These are phyloP conservation scores for Ophiosphaerella korrae DNA, from an alignment of 2,329 filamentous ascomycete genomes.

Conservation along the genomic window DNA sequence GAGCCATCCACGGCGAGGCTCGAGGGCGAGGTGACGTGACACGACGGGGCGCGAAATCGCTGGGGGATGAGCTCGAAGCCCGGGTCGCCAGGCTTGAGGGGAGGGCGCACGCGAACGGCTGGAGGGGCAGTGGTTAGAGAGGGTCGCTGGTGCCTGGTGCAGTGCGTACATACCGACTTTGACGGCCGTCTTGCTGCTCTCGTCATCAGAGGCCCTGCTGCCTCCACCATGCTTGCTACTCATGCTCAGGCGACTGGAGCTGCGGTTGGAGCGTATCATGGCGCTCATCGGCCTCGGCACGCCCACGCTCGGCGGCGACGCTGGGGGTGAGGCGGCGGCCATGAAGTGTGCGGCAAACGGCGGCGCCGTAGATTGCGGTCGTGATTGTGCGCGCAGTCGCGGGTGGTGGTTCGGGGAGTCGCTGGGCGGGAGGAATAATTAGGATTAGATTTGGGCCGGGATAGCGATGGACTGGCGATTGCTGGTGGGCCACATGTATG, in stretches of 20 bases:
- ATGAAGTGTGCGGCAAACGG: conserved; percentile 32
- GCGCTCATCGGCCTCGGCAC: conserved; percentile 72
- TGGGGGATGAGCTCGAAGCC: conserved; percentile 95
- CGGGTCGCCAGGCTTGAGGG: conserved; percentile 80
- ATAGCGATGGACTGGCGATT: not conserved
- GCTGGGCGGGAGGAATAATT: not conserved
- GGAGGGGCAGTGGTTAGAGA: conserved; percentile 9
- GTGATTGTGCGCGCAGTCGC: conserved; percentile 17
- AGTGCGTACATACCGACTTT: conserved; percentile 80
- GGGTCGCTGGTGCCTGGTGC: not conserved
- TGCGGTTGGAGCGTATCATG: conserved; percentile 77
- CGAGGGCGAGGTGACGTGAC: conserved; percentile 84
- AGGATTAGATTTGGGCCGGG: not conserved
- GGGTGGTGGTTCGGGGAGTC: conserved; percentile 1
- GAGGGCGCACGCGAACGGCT: conserved; percentile 93
- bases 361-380: conserved; percentile 21
- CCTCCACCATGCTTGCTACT: conserved; percentile 75
- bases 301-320: conserved; percentile 54
- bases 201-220: conserved; percentile 87
- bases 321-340: conserved; percentile 43
- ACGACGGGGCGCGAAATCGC: conserved; percentile 90
- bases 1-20: conserved; percentile 87
- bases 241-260: conserved; percentile 84
- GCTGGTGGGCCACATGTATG: conserved; percentile 2
- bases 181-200: conserved; percentile 80